Conservation (phyloP, 352 stramenopile genomes). For the Blastocystis sp. region DNA sequence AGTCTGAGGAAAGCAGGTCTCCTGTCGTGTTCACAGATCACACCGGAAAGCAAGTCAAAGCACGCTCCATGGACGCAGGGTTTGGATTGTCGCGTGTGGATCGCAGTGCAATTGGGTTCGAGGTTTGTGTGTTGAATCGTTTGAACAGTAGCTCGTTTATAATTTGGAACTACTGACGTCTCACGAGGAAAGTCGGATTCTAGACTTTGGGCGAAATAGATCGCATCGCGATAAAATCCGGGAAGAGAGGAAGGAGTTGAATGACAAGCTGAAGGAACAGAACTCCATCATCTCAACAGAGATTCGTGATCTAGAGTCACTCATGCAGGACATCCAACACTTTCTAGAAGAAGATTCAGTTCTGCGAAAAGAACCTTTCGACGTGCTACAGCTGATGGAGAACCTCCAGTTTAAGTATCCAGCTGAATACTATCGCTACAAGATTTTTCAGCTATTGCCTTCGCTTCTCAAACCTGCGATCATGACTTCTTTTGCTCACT, state of each 20-base stretch:
- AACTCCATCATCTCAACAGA: not conserved
- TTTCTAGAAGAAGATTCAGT: not conserved
- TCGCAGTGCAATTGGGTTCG: not conserved
- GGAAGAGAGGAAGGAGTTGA: not conserved
- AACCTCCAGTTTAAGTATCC: not conserved
- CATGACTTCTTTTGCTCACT: not conserved
- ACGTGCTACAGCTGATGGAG: not conserved
- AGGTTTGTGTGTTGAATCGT: not conserved
- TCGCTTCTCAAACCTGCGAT: not conserved
- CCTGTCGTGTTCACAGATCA: constrained; percentile 31
- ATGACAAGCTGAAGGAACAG: not conserved
- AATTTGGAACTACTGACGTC: not conserved
- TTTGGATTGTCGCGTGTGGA: not conserved
- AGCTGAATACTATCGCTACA: constrained; percentile 29
- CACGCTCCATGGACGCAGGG: not conserved
- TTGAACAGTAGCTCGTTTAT: not conserved
- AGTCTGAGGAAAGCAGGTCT: not conserved
- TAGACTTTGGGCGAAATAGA: not conserved
- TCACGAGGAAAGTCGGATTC: not conserved
- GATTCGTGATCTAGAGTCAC: not conserved
- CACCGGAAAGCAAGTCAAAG: not conserved
- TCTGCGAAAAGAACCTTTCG: not conserved
- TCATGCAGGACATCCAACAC: not conserved
- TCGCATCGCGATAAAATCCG: not conserved
- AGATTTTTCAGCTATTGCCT: not conserved